A percentile compares a stretch with the other conserved stretches of the same genome.
These are phyloP conservation scores for Colletotrichum echinochloae DNA, from an alignment of 2,329 filamentous ascomycete genomes.

Conservation along the genomic window DNA sequence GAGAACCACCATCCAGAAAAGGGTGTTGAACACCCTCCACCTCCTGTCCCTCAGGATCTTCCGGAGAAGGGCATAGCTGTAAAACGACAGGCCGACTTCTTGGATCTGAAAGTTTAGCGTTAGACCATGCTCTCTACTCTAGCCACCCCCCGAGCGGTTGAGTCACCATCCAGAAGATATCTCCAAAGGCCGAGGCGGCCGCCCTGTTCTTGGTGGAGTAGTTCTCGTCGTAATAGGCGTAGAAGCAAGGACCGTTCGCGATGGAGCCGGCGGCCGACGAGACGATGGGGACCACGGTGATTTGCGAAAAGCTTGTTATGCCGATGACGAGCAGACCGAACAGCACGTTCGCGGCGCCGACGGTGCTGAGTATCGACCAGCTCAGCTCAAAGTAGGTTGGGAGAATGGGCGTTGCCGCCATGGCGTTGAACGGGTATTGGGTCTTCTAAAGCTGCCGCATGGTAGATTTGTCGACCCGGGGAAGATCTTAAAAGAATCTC, in stretches of 20 bases:
- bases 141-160: too few species aligned
- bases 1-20: conserved; percentile 69
- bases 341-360: conserved; percentile 55
- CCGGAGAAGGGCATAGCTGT: conserved; percentile 65
- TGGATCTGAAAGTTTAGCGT: conserved; percentile 49
- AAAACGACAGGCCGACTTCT: conserved; percentile 59
- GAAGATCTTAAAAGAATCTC: too few species aligned
- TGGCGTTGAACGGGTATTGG: not conserved
- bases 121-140: rapidly evolving
- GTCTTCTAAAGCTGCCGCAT: not conserved
- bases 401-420: conserved; percentile 27
- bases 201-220: conserved; percentile 45
- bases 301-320: conserved; percentile 54
- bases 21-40: conserved; percentile 58
- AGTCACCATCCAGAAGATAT: conserved; percentile 57
- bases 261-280: conserved; percentile 53
- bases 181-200: conserved; percentile 53
- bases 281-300: conserved; percentile 55
- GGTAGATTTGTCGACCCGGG: not conserved
- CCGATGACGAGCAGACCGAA: conserved; percentile 54
- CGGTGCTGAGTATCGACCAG: conserved; percentile 59
- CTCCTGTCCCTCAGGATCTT: conserved; percentile 60
- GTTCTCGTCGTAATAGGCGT: conserved; percentile 53
- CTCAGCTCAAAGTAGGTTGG: conserved; percentile 56
- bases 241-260: conserved; percentile 58